A percentile compares a stretch with the other conserved stretches of the same genome.
These are phyloP conservation scores for Euphorbia celastroides DNA, from an alignment of 441 rosid genomes.

Conservation along the genomic window DNA sequence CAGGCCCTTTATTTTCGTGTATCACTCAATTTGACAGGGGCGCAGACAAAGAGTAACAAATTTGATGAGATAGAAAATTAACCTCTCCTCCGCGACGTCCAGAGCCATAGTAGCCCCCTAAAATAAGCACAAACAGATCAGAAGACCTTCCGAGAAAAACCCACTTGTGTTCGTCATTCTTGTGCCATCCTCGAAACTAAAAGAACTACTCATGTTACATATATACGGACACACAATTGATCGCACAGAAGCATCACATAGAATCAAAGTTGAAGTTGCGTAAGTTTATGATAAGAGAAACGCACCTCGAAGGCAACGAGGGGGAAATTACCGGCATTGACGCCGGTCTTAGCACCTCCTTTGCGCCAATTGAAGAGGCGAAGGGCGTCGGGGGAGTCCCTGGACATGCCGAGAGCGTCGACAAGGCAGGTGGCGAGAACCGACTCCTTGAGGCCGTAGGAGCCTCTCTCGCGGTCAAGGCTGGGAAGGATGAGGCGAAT, in stretches of 20 bases:
- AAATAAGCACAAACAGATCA: conserved; percentile 14
- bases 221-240: not conserved
- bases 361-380: conserved; percentile 96
- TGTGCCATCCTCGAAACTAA: not conserved
- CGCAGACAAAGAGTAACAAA: not conserved
- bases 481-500: conserved; percentile 73
- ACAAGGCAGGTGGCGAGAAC: conserved; percentile 79
- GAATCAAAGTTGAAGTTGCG: not conserved
- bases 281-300: not conserved
- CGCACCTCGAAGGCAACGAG: conserved; percentile 74
- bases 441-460: conserved; percentile 85
- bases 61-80: conserved; percentile 16
- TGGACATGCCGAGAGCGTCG: conserved; percentile 83
- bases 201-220: not conserved
- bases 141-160: conserved; percentile 3
- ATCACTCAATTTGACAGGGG: not conserved
- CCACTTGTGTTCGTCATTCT: not conserved
- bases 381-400: conserved; percentile 74
- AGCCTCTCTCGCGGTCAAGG: conserved; percentile 88
- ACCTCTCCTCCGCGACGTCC: conserved; percentile 99
- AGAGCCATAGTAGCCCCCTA: conserved; percentile 98
- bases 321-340: conserved; percentile 78
- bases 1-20: not conserved
- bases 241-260: not conserved
- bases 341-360: conserved; percentile 70